Percentiles rank a stretch among this genome's conserved stretches.
Evolutionary conservation across 148 eudicot species (phyloP).

Genomic region (Spergularia bocconei): DNA sequence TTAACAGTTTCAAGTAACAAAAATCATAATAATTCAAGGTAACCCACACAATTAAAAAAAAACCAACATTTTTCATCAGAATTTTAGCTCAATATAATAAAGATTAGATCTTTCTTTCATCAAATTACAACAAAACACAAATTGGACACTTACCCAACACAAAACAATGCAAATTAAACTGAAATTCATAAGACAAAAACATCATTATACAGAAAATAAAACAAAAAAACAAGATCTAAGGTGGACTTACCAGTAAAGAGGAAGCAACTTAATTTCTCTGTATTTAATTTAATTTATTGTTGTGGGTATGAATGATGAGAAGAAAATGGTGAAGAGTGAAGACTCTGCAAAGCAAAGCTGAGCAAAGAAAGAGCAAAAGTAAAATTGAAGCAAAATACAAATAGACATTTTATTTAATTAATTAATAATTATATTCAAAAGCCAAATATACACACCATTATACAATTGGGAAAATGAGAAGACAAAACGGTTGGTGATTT

Average conservation of each 20-base stretch:
- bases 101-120: slow-evolving; percentile 16
- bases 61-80: not conserved
- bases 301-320: slow-evolving; percentile 20
- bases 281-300: slow-evolving; percentile 9
- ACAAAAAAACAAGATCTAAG: slow-evolving; percentile 26
- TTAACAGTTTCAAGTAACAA: not conserved
- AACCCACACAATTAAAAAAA: not conserved
- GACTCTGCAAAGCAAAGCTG: too few species aligned
- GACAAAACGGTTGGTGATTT: not conserved
- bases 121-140: not conserved
- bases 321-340: not conserved
- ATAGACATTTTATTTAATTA: not conserved
- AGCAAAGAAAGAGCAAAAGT: slow-evolving; percentile 21
- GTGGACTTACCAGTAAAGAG: slow-evolving; percentile 24
- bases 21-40: not conserved
- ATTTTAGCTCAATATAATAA: not conserved
- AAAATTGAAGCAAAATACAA: slow-evolving; percentile 27
- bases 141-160: slow-evolving; percentile 12
- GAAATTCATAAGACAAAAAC: not conserved
- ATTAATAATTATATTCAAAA: slow-evolving; percentile 5
- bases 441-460: slow-evolving; percentile 11
- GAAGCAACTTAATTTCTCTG: not conserved
- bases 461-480: not conserved
- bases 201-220: too few species aligned
- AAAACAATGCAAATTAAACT: not conserved